Evolutionary conservation across 2,329 filamentous ascomycete species (phyloP).

Genomic region (Metarhizium robertsii): DNA sequence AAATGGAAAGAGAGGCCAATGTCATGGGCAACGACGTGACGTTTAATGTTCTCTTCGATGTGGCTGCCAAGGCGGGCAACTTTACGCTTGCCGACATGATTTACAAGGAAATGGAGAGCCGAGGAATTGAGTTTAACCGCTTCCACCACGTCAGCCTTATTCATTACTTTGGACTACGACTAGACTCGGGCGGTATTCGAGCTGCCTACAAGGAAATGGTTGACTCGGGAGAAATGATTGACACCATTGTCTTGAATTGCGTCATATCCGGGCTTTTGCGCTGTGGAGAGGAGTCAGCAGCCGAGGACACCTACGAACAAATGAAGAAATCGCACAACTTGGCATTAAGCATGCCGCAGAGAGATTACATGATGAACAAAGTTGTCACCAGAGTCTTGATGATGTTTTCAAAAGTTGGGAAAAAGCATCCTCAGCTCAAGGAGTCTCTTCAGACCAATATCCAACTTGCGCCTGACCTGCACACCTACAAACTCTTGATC

Average conservation of each 20-base stretch:
- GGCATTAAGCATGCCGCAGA: conserved; percentile 28
- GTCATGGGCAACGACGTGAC: conserved; percentile 65
- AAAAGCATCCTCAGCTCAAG: conserved; percentile 45
- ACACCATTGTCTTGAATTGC: conserved; percentile 78
- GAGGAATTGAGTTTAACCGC: conserved; percentile 61
- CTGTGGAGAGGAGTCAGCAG: conserved; percentile 65
- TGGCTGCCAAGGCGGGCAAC: conserved; percentile 77
- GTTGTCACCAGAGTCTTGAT: conserved; percentile 46
- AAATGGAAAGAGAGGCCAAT: conserved; percentile 72
- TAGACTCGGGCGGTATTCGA: conserved; percentile 65
- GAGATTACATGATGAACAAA: conserved; percentile 36
- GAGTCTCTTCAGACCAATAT: conserved; percentile 49
- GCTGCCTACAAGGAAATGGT: conserved; percentile 76
- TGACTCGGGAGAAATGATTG: conserved; percentile 76
- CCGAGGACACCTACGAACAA: conserved; percentile 69
- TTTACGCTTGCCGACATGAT: conserved; percentile 78
- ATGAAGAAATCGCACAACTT: conserved; percentile 61
- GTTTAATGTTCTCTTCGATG: conserved; percentile 87
- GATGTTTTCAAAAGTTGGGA: conserved; percentile 47
- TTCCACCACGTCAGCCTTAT: conserved; percentile 77
- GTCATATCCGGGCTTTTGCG: conserved; percentile 71
- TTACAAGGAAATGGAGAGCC: conserved; percentile 66
- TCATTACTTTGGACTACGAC: conserved; percentile 68
- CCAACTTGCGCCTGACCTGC: conserved; percentile 62
- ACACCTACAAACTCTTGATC: conserved; percentile 73